Percentiles rank a stretch among this genome's conserved stretches.
These are phyloP conservation scores for Trichoderma polysporum DNA, from an alignment of 2,329 filamentous ascomycete genomes.

Conservation along the genomic window DNA sequence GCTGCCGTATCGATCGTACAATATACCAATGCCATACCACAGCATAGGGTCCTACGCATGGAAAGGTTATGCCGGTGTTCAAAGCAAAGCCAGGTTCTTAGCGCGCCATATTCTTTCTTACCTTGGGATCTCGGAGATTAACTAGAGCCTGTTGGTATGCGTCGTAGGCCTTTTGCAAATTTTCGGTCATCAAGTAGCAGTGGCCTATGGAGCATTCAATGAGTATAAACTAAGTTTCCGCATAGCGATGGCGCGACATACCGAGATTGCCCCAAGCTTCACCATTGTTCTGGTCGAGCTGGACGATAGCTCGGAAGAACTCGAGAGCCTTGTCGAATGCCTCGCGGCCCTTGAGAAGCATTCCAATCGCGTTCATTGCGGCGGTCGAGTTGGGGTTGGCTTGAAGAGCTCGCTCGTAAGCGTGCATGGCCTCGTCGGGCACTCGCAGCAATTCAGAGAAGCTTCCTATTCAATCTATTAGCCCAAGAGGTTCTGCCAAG, in stretches of 20 bases:
- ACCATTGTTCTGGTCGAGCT: constrained; percentile 84
- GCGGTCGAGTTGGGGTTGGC: constrained; percentile 86
- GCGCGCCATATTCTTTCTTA: constrained; percentile 42
- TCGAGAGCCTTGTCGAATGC: constrained; percentile 93
- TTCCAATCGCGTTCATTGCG: constrained; percentile 92
- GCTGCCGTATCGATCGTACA: constrained; percentile 95
- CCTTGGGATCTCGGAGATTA: constrained; percentile 90
- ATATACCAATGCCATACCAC: constrained; percentile 97
- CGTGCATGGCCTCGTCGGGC: constrained; percentile 81
- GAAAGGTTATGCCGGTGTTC: constrained; percentile 19
- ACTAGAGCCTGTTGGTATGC: constrained; percentile 95
- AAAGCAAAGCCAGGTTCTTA: not conserved
- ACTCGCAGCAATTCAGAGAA: constrained; percentile 86
- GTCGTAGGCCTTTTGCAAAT: constrained; percentile 92
- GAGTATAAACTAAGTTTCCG: constrained; percentile 24
- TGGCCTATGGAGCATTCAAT: constrained; percentile 63
- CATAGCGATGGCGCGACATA: constrained; percentile 45
- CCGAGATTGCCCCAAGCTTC: constrained; percentile 96
- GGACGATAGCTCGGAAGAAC: constrained; percentile 85
- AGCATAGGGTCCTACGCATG: constrained; percentile 81
- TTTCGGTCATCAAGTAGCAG: constrained; percentile 98
- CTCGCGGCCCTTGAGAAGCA: constrained; percentile 86
- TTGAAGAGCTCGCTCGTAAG: constrained; percentile 85
- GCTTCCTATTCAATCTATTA: constrained; percentile 58
- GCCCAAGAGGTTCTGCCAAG: not conserved